Evolutionary conservation across 2,329 filamentous ascomycete genomes (phyloP).

Genomic region (Ophiostoma sp.): DNA sequence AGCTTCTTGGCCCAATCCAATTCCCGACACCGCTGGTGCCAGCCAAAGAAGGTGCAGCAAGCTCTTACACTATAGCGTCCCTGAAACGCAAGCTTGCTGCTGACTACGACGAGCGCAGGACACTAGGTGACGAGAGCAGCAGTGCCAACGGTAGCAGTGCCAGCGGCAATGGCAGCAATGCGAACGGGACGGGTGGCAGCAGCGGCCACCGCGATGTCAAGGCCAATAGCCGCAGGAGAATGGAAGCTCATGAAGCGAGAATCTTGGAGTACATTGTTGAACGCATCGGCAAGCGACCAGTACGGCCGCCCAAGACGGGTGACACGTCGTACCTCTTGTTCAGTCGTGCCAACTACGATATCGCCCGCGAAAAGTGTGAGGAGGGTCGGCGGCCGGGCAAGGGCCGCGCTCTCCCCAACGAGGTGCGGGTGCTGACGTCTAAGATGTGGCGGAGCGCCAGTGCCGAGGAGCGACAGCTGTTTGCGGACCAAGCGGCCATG

Average conservation of each 20-base stretch:
- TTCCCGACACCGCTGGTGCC: slow-evolving; percentile 71
- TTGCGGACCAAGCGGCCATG: slow-evolving; percentile 64
- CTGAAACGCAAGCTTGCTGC: slow-evolving; percentile 50
- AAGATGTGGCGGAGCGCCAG: slow-evolving; percentile 82
- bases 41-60: slow-evolving; percentile 47
- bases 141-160: slow-evolving; percentile 7
- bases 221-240: slow-evolving; percentile 42
- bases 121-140: slow-evolving; percentile 1
- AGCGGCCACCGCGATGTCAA: slow-evolving; percentile 35
- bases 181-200: slow-evolving; percentile 32
- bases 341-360: slow-evolving; percentile 71
- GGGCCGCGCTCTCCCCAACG: slow-evolving; percentile 64
- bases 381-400: slow-evolving; percentile 60
- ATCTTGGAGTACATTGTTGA: slow-evolving; percentile 48
- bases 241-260: slow-evolving; percentile 53
- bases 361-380: slow-evolving; percentile 55
- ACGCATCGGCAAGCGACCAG: slow-evolving; percentile 67
- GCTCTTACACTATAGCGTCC: neutral
- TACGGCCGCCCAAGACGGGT: slow-evolving; percentile 65
- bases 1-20: slow-evolving; percentile 74
- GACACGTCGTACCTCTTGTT: slow-evolving; percentile 87
- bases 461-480: slow-evolving; percentile 68
- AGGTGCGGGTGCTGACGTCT: slow-evolving; percentile 79
- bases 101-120: slow-evolving; percentile 23
- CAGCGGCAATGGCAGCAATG: slow-evolving; percentile 21